Base-by-base conservation (phyloP, 257 asterid genomes). In the Solanum chilense region DNA sequence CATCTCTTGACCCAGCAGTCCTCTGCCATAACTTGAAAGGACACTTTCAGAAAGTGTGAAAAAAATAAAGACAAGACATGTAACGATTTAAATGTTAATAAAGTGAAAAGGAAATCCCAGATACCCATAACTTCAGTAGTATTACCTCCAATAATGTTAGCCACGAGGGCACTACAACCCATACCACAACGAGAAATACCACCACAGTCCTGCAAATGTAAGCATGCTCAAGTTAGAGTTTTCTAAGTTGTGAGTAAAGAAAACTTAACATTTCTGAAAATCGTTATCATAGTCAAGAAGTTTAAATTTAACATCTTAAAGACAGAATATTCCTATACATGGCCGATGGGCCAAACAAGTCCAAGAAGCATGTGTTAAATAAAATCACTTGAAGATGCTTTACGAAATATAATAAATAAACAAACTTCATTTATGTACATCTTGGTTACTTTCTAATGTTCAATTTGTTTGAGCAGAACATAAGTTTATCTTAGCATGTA, bases 121-220 rank as follows among this genome's bases (percentile, higher is more conserved):
- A 84, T 66, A 44, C 45, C 75, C 80, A 42, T 16, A 44, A 86
- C 42, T 68, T 68, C 42, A 42, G 66, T 77, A 89, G 82, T 49
- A 69, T 45, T 89, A 97, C 99, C 99, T 85, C 91, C 98, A 21
- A 92, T 75, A 85, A 84, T 91, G 90, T 94, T 91, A 45, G 98
- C 88, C 4, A 93, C 95, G 71, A 97, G 93, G 86, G 97, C 98
- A 90, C 98, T 94, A 92, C 99, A 97, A 87, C 98, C 98, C 95
- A 94, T 92, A 88, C 99, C 98, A 90, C 98, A 94, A 14, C 87
- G 98, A 88, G 95, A 92, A 85, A 92, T 88, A 90, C 98, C 98
- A 89, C 99, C 98, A 56, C 98, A 94, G 87, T 92, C 98, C 99
- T 95, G 87, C 88, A 90, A 84, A 84, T 20, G 80, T 76, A 92